These are phyloP conservation scores for Candida pseudoviswanathii DNA, from an alignment of 1,139 yeast species.

Conservation along the genomic window DNA sequence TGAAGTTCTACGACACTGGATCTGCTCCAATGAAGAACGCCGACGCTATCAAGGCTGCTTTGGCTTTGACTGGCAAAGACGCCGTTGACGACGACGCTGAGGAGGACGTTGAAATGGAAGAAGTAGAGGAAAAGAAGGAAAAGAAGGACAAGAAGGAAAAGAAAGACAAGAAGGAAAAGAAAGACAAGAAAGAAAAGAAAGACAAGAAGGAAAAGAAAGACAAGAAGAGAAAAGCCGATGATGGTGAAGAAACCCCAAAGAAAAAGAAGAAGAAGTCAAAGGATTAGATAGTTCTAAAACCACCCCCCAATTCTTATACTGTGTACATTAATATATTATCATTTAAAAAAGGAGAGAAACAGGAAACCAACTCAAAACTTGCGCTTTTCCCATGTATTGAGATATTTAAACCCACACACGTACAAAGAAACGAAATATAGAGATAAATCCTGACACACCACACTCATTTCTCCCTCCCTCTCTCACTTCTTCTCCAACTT, in stretches of 20 bases:
- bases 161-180: slow-evolving; percentile 56
- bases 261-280: slow-evolving; percentile 50
- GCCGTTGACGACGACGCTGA: slow-evolving; percentile 29
- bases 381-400: background rate
- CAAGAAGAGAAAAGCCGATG: slow-evolving; percentile 49
- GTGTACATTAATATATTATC: slow-evolving; percentile 1
- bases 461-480: background rate
- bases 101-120: slow-evolving; percentile 57
- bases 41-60: slow-evolving; percentile 90
- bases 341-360: background rate
- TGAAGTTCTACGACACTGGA: slow-evolving; percentile 94
- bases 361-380: background rate
- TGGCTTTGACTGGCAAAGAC: slow-evolving; percentile 61
- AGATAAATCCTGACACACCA: background rate
- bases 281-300: slow-evolving; percentile 25
- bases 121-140: slow-evolving; percentile 57
- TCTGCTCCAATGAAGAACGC: slow-evolving; percentile 95
- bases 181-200: slow-evolving; percentile 48
- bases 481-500: slow-evolving; percentile 4
- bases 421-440: background rate
- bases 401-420: background rate
- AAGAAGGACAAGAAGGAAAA: slow-evolving; percentile 57
- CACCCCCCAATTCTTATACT: background rate
- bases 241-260: slow-evolving; percentile 20
- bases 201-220: slow-evolving; percentile 43